phyloP scores from a whole-genome alignment of 2,329 filamentous ascomycete species.

The Diaporthe vaccinii region DNA sequence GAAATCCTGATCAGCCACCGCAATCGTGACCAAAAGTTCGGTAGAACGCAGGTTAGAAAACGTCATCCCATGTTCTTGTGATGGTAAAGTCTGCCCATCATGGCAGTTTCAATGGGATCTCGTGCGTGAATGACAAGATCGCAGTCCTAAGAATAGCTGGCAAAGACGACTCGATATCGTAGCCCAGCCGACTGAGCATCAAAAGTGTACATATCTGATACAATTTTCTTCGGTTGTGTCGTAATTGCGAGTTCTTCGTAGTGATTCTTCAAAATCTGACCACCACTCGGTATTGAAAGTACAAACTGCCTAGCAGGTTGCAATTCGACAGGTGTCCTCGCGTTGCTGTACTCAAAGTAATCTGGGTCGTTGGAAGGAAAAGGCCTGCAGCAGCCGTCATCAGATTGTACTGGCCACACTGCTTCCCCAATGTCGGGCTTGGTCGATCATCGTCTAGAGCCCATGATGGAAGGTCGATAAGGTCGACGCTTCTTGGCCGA shows the following conservation, averaged over 20 bases:
- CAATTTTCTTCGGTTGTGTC: slow-evolving; percentile 1
- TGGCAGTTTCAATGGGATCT: not conserved
- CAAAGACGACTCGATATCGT: slow-evolving; percentile 3
- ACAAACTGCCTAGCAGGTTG: not conserved
- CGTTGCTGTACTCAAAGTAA: not conserved
- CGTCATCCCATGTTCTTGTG: not conserved
- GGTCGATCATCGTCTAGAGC: not conserved
- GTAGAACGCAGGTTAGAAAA: not conserved
- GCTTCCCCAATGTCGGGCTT: not conserved
- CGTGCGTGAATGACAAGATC: slow-evolving; percentile 1
- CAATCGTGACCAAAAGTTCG: not conserved
- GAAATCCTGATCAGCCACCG: not conserved
- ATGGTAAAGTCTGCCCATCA: not conserved
- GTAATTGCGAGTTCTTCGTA: not conserved
- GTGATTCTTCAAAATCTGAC: not conserved
- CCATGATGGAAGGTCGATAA: not conserved
- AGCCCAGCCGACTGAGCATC: not conserved
- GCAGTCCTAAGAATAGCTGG: not conserved
- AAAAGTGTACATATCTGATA: slow-evolving; percentile 17
- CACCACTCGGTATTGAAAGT: not conserved
- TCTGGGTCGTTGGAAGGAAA: not conserved
- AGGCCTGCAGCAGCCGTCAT: not conserved
- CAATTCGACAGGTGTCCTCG: not conserved
- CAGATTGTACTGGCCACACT: not conserved
- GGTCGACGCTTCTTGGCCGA: slow-evolving; percentile 4